Evolutionary conservation across 148 eudicot genomes (phyloP).

Genomic region (Oxyria digyna): DNA sequence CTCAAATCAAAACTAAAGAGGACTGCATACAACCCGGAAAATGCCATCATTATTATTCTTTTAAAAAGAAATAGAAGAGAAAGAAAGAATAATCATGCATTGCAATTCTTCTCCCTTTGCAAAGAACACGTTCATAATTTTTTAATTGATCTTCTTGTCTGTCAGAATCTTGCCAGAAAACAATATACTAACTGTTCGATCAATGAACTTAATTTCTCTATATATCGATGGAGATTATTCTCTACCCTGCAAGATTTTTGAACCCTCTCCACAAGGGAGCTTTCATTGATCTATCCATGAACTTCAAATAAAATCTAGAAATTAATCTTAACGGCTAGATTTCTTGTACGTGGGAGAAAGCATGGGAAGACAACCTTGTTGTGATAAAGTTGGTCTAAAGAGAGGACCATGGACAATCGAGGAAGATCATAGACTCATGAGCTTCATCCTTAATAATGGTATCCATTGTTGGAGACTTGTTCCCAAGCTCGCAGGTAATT

Average conservation of each 20-base stretch:
- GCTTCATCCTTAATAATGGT: constrained; percentile 54
- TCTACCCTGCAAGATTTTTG: constrained; percentile 3
- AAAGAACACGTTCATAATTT: constrained; percentile 2
- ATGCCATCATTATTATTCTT: background rate
- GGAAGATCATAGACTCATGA: constrained; percentile 65
- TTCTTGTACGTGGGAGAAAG: background rate
- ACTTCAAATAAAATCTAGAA: background rate
- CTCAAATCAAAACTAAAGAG: background rate
- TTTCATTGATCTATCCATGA: background rate
- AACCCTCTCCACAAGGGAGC: background rate
- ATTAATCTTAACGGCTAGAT: background rate
- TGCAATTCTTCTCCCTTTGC: constrained; percentile 1
- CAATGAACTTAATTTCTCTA: background rate
- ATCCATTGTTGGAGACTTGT: constrained; percentile 60
- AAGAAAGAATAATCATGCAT: background rate
- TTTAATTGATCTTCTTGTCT: background rate
- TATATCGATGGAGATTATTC: background rate
- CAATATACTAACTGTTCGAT: background rate
- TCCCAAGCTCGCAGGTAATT: constrained; percentile 63
- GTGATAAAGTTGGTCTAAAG: constrained; percentile 60
- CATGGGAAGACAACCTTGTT: constrained; percentile 84
- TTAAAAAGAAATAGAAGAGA: background rate
- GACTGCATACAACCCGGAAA: background rate
- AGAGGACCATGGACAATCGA: constrained; percentile 84
- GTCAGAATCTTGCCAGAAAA: constrained; percentile 6